Percentiles rank a stretch among this genome's conserved stretches.
Conservation (phyloP, 2,329 filamentous ascomycete genomes). For the Ascochyta pisi region DNA sequence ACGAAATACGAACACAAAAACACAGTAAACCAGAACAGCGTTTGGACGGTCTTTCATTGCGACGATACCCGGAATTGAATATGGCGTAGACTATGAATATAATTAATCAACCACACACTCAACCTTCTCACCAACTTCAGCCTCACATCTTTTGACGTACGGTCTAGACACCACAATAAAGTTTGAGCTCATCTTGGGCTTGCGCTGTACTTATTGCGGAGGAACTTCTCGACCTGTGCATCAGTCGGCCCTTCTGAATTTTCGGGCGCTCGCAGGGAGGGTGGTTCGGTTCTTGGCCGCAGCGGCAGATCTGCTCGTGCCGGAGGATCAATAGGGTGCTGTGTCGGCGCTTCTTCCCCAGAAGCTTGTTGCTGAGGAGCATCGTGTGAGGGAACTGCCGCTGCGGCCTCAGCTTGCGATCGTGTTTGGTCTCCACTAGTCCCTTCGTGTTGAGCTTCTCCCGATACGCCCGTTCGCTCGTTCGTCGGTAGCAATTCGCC, state of each 20-base stretch:
- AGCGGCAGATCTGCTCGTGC: conserved; percentile 4
- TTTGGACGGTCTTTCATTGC: conserved; percentile 5
- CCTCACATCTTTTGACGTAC: not conserved
- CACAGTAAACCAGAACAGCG: not conserved
- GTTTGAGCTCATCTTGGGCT: conserved; percentile 9
- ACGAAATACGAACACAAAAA: not conserved
- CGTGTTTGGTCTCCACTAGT: not conserved
- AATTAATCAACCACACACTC: conserved; percentile 2
- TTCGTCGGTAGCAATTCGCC: conserved; percentile 37
- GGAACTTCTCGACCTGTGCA: conserved; percentile 28
- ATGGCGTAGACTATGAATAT: conserved; percentile 8
- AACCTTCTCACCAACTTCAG: not conserved
- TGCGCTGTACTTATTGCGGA: conserved; percentile 30
- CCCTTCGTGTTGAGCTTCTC: not conserved
- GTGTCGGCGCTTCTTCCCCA: conserved; percentile 9
- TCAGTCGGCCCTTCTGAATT: conserved; percentile 20
- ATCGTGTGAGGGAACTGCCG: not conserved
- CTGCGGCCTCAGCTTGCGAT: conserved; percentile 1
- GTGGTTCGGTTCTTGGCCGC: not conserved
- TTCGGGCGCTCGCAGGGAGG: not conserved
- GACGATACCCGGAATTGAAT: conserved; percentile 14
- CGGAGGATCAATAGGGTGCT: conserved; percentile 7
- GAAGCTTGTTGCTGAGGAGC: conserved; percentile 2
- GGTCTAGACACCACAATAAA: not conserved
- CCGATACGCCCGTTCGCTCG: conserved; percentile 13